Evolutionary conservation across 169 alveolate species (phyloP), one percentile per base, ranked within the genome.

Genomic region (Cryptosporidium baileyi): DNA sequence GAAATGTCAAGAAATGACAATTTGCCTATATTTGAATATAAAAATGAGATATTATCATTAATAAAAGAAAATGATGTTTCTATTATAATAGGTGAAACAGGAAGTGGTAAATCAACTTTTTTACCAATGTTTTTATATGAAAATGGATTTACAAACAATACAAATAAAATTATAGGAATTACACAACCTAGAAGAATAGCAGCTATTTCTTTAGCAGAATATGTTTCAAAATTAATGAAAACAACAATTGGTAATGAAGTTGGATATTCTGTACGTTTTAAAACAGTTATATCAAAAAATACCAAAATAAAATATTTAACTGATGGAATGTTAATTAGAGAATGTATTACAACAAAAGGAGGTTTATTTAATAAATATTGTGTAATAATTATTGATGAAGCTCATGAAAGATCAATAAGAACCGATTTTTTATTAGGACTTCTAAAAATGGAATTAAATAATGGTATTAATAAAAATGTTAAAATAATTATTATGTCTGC

Each of bases 361-460:
- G 89, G 89, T 5, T 80, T 89, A 22, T 92, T 96, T 67, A 81
- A 91, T 44, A 90, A 91, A 79, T 97, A 94, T 82, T 92, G 94
- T 26, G 94, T 93, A 26, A 90, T 97, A 15, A 91, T 97, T 9
- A 82, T 97, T 15, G 99, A 97, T 91, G 99, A 97, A 89, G 97
- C 95, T n/a, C 99, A 97, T 82, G 99, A 97, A 80, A 91, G 99
- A 80, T 93, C 98, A 43, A 90, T 96, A 3, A 94, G 97, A 63
- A 91, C 98, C 8, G 99, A 97, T 88, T 94, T 95, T 32, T 90
- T 97, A 34, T 81, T 96, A 88, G 97, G 98, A 24, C 89, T 96
- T 52, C 88, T 96, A 11, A 94, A 94, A 62, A 80, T 92, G 63
- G 80, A 92, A 57, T 60, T 93, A 28, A 59, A 82, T 49, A 93